Percentiles rank a stretch among this genome's conserved stretches.
Conservation (phyloP, 345 rosid species). For the Bruguiera parviflora region DNA sequence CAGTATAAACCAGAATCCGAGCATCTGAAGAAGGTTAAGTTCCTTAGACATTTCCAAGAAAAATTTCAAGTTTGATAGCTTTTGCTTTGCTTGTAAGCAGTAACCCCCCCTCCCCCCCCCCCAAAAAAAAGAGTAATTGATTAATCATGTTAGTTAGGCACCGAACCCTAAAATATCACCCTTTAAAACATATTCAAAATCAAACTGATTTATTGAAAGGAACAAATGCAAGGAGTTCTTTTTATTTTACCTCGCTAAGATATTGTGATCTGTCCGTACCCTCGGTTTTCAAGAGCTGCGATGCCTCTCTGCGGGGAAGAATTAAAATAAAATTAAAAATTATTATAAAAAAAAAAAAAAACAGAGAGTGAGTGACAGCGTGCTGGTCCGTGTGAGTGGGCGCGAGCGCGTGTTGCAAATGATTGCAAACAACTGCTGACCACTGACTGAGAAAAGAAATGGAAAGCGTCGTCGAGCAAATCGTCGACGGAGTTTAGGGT, state of each 20-base stretch:
- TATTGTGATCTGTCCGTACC: constrained; percentile 45
- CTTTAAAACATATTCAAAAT: too few species aligned
- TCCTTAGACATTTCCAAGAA: too few species aligned
- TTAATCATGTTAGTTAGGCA: too few species aligned
- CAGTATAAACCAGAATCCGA: background rate
- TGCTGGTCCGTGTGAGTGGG: background rate
- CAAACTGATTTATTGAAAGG: background rate
- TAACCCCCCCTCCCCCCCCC: too few species aligned
- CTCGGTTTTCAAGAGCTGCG: constrained; percentile 37
- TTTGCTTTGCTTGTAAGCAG: too few species aligned
- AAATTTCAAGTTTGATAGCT: too few species aligned
- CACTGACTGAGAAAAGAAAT: constrained; percentile 49
- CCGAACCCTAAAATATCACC: too few species aligned
- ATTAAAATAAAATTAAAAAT: background rate
- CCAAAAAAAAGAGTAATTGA: too few species aligned
- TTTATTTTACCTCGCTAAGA: constrained; percentile 45
- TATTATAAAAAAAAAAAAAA: background rate
- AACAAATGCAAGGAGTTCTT: background rate
- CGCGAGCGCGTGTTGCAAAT: too few species aligned
- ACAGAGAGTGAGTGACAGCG: constrained; percentile 1
- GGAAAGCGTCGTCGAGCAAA: constrained; percentile 57
- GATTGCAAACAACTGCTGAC: too few species aligned
- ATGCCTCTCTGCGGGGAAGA: constrained; percentile 50
- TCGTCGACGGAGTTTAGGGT: constrained; percentile 66
- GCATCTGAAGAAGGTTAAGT: too few species aligned